Conservation (phyloP, 306 rosid species). For the Pterocarpus santalinus region DNA sequence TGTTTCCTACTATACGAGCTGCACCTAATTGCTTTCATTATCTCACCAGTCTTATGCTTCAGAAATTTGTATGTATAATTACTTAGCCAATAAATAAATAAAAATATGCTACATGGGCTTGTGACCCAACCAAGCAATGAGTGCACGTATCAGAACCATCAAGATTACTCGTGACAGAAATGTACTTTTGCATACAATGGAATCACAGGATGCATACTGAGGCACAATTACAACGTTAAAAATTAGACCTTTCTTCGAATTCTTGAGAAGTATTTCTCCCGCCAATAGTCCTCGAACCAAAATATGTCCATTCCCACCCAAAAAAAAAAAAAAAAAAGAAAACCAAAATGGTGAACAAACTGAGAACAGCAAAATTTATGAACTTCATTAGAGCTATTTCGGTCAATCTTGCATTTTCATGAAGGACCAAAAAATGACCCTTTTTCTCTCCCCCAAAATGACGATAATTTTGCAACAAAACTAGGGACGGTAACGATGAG, state of each 20-base stretch:
- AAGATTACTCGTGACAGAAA: not conserved
- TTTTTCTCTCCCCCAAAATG: not conserved
- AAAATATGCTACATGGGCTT: not conserved
- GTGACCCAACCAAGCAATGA: not conserved
- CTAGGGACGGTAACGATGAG: slow-evolving; percentile 23
- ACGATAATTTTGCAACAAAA: slow-evolving; percentile 41
- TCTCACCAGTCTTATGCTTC: no score
- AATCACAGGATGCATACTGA: not conserved
- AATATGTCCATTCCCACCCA: not conserved
- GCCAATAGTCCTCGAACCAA: not conserved
- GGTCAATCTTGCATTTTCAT: slow-evolving; percentile 23
- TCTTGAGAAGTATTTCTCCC: slow-evolving; percentile 1
- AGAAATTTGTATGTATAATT: not conserved
- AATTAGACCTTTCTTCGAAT: slow-evolving; percentile 15
- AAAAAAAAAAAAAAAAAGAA: not conserved
- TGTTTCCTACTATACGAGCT: not conserved
- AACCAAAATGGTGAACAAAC: slow-evolving; percentile 29
- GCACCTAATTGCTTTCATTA: not conserved
- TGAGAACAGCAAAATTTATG: slow-evolving; percentile 16
- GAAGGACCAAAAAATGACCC: slow-evolving; percentile 32
- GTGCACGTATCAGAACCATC: not conserved
- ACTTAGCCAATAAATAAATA: not conserved
- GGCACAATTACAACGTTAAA: slow-evolving; percentile 16
- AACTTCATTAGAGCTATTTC: not conserved
- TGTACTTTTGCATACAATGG: not conserved